Evolutionary conservation across 139 green algal genomes (phyloP), one percentile per base, ranked within the genome.

Genomic region (Chlamydomonas eustigma): DNA sequence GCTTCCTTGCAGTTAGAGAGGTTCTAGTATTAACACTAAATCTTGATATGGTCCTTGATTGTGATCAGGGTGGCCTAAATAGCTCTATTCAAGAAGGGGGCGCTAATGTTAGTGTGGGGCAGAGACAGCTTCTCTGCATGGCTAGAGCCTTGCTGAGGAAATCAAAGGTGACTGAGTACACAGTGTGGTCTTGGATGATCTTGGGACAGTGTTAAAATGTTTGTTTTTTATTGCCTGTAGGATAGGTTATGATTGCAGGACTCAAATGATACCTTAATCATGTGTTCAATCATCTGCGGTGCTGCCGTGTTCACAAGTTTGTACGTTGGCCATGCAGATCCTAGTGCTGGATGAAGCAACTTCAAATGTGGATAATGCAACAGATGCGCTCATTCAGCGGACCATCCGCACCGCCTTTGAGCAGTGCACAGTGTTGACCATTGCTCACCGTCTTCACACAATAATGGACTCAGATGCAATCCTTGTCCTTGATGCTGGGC

Each of bases 71-170:
- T 33, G 93, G 93, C 22, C 80, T 98, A 73, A 86, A 95, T 69
- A 76, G 89, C 0, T 51, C 73, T 51, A 84, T 97, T 63, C 76
- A 89, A 68, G 94, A 97, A 79, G 86, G 80, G 3, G 94, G 94
- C 37, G 79, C 85, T 68, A 96, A 95, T 75, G 75, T 97, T 1
- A 91, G 78, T 50, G 84, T 89, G 32, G 94, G 94, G 2, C 91
- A 98, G 86, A 74, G 89, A 3, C 94, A 98, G 88, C 85, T 98
- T 70, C 84, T 98, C 32, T 97, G 93, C 86, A 89, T 93, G 80
- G 85, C 87, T 18, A 79, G 84, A 0, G 84, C 84, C 3, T 79
- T 89, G 76, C 79, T 89, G 68, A 38, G 82, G 24, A 64, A 64
- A 34, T 76, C 58, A 12, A 58, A 58, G 44, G 44, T 58, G 44